Conservation (phyloP, 805 yeast species). For the Kurtzmaniella fragi region DNA sequence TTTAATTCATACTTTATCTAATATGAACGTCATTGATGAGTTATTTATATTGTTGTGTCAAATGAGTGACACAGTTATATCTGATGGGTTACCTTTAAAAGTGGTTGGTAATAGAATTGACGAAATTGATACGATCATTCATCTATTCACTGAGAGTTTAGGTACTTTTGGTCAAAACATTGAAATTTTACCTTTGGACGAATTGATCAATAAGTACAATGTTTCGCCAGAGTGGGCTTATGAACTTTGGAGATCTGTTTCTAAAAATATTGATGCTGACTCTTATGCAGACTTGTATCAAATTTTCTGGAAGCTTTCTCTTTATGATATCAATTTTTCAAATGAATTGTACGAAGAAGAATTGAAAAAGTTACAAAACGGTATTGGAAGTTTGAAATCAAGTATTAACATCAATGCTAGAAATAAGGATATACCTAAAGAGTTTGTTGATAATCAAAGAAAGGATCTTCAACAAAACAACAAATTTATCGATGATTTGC, state of each 20-base stretch:
- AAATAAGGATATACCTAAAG: constrained; percentile 16
- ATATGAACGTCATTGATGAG: constrained; percentile 49
- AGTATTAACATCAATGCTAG: constrained; percentile 24
- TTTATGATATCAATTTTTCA: constrained; percentile 65
- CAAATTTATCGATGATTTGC: constrained; percentile 20
- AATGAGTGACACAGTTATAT: constrained; percentile 35
- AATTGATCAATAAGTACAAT: constrained; percentile 37
- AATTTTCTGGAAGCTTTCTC: constrained; percentile 68
- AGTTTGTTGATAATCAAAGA: constrained; percentile 18
- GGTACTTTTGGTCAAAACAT: constrained; percentile 20
- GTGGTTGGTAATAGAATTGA: constrained; percentile 69
- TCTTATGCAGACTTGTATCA: constrained; percentile 43
- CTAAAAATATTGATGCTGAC: constrained; percentile 4
- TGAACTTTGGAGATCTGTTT: constrained; percentile 64
- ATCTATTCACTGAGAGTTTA: constrained; percentile 58
- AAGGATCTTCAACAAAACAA: constrained; percentile 19
- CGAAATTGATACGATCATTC: constrained; percentile 62
- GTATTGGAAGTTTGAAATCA: constrained; percentile 29
- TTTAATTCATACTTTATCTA: constrained; percentile 42
- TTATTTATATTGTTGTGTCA: constrained; percentile 60
- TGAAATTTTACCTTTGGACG: constrained; percentile 36
- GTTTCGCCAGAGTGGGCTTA: constrained; percentile 64
- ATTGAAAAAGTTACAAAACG: constrained; percentile 31
- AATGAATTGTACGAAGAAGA: constrained; percentile 47
- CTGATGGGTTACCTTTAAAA: constrained; percentile 44